Base-by-base conservation (phyloP, 148 eudicot genomes). In the Dysphania ambrosioides region DNA sequence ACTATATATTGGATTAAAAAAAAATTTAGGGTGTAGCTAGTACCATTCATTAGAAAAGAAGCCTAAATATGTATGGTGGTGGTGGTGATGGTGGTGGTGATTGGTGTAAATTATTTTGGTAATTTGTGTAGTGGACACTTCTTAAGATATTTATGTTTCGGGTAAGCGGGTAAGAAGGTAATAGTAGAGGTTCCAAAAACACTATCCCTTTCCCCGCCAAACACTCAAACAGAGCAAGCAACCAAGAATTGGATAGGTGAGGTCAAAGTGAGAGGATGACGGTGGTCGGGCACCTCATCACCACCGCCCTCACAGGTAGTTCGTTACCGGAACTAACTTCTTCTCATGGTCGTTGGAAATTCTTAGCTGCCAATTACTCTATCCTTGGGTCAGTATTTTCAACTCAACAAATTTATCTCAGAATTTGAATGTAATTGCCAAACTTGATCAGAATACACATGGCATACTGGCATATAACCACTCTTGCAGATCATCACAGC, bases 201-300 rank as follows among this genome's bases (percentile, higher is more conserved):
- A 34, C 44, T 63, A 63, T 63, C 67, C 67, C 26, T 34, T 13
- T 63, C 41, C 67, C 67, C 67, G 66, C 66, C 66, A 61, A 61
- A 59, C 64, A 59, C 53, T 47, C 53, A 47, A 27, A 61, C 36
- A 29, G 36, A 32, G 67, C 67, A 63, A 63, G 23, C 31, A 4
- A 47, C 53, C 21, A 47, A 47, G 16, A 16, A 47, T 47, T 47
- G 53, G 16, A 3, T 18, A 47, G 18, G 3, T 42, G 49, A 8
- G 49, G 49, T 8, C 16, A 8, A 8, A 42, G 49, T 12, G 9
- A 62, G 38, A 62, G 29, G 29, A 65, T 65, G 68, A 65, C 68
- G 21, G 29, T 21, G 16, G 47, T 36, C n/a, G 68, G 27, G 36
- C 47, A 65, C 23, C 68, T 47, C 27, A 65, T 65, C 27, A 36